These are phyloP conservation scores for Lignosus rhinocerotis DNA, from an alignment of 1,284 basidiomycete genomes.

Conservation along the genomic window DNA sequence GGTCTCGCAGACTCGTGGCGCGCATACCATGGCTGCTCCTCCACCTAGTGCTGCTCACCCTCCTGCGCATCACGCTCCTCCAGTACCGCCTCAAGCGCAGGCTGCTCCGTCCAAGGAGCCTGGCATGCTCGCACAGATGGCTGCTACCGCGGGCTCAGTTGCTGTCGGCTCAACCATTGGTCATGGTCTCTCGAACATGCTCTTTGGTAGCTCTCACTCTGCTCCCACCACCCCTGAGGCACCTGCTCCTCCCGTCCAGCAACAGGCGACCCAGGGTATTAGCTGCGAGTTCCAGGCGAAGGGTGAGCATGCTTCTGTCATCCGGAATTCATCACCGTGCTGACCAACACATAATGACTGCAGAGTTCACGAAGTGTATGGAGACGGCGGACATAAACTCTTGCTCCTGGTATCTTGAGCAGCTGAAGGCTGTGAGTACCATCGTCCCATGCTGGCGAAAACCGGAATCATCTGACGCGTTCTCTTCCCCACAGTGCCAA, in stretches of 20 bases:
- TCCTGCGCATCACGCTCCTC: constrained; percentile 34
- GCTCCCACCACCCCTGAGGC: constrained; percentile 46
- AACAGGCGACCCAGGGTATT: constrained; percentile 41
- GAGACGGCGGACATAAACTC: constrained; percentile 75
- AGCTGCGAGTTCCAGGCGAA: constrained; percentile 75
- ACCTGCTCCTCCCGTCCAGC: constrained; percentile 43
- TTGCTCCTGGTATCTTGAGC: constrained; percentile 82
- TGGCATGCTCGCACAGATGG: constrained; percentile 80
- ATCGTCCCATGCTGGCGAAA: neutral
- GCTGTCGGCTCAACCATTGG: constrained; percentile 84
- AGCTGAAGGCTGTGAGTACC: constrained; percentile 74
- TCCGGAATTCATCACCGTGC: neutral
- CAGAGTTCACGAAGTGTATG: constrained; percentile 77
- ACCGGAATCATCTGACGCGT: constrained; percentile 7
- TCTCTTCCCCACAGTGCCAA: constrained; percentile 57
- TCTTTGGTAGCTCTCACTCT: constrained; percentile 65
- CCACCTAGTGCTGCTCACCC: constrained; percentile 45
- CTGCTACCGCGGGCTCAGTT: constrained; percentile 86
- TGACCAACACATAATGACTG: neutral
- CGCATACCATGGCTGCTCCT: constrained; percentile 43
- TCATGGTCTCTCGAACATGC: constrained; percentile 82
- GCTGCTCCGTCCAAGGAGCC: constrained; percentile 42
- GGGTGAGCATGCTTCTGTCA: constrained; percentile 42
- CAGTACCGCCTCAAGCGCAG: constrained; percentile 32
- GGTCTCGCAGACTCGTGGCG: constrained; percentile 44